A percentile compares a stretch with the other conserved stretches of the same genome.
These are phyloP conservation scores for Trifolium pratense DNA, from an alignment of 306 rosid species.

Conservation along the genomic window DNA sequence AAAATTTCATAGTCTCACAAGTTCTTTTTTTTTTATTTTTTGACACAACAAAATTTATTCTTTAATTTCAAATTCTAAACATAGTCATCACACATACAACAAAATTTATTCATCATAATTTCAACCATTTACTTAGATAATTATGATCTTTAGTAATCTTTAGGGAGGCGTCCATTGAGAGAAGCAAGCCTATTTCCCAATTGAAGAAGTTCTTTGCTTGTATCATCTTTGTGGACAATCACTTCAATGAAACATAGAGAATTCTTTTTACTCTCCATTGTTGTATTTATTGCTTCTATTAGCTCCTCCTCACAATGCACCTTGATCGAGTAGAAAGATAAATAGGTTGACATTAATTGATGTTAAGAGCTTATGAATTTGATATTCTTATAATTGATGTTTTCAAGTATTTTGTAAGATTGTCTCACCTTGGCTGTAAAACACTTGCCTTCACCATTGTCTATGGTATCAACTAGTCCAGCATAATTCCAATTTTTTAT, in stretches of 20 bases:
- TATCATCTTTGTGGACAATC: slow-evolving; percentile 32
- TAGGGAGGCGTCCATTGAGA: background rate
- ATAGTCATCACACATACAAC: too few species aligned
- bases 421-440: slow-evolving; percentile 40
- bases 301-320: slow-evolving; percentile 42
- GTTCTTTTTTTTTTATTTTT: too few species aligned
- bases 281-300: slow-evolving; percentile 15
- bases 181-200: background rate
- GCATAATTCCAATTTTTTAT: slow-evolving; percentile 38
- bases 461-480: slow-evolving; percentile 37
- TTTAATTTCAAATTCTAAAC: too few species aligned
- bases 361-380: background rate
- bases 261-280: slow-evolving; percentile 28
- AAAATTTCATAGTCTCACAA: too few species aligned
- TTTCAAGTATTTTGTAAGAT: background rate
- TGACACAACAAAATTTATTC: too few species aligned
- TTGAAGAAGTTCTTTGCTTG: slow-evolving; percentile 33
- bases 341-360: background rate
- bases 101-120: too few species aligned
- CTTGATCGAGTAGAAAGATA: background rate
- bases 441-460: slow-evolving; percentile 39
- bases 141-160: slow-evolving; percentile 3
- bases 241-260: slow-evolving; percentile 38
- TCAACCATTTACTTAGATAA: background rate
- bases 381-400: background rate